phyloP scores from a whole-genome alignment of 345 rosid genomes.

The Eucalyptus shirleyi region DNA sequence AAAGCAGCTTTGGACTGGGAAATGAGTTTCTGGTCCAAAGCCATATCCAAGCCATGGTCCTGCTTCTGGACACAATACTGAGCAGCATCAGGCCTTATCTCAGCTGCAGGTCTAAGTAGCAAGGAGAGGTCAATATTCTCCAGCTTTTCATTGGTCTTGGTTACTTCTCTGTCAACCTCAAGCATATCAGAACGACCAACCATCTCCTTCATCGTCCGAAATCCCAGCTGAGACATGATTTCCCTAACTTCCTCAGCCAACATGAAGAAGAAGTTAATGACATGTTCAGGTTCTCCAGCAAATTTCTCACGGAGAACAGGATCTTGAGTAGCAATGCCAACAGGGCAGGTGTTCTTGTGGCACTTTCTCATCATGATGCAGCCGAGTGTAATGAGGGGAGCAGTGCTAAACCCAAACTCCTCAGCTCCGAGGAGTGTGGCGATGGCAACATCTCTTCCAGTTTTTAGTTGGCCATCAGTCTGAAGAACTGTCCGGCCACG shows the following conservation, averaged over 20 bases:
- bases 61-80: constrained; percentile 91
- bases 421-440: constrained; percentile 99
- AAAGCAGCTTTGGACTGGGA: constrained; percentile 58
- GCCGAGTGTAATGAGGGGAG: constrained; percentile 97
- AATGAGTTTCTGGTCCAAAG: constrained; percentile 75
- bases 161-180: constrained; percentile 86
- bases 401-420: constrained; percentile 99
- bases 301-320: constrained; percentile 96
- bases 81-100: constrained; percentile 89
- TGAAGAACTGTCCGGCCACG: constrained; percentile 99
- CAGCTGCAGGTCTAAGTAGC: constrained; percentile 88
- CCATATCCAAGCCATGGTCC: constrained; percentile 96
- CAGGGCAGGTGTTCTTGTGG: constrained; percentile 99
- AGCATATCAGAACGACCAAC: constrained; percentile 99
- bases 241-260: constrained; percentile 97
- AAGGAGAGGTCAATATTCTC: constrained; percentile 83
- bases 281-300: constrained; percentile 99
- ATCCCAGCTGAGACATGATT: constrained; percentile 93
- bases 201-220: constrained; percentile 76
- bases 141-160: constrained; percentile 66
- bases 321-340: constrained; percentile 99
- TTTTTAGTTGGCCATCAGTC: constrained; percentile 98
- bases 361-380: constrained; percentile 99
- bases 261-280: constrained; percentile 96
- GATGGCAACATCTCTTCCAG: constrained; percentile 96